Evolutionary conservation across 2,329 filamentous ascomycete species (phyloP), one percentile per base, ranked within the genome.

Genomic region (Ophiostoma novo-ulmi): DNA sequence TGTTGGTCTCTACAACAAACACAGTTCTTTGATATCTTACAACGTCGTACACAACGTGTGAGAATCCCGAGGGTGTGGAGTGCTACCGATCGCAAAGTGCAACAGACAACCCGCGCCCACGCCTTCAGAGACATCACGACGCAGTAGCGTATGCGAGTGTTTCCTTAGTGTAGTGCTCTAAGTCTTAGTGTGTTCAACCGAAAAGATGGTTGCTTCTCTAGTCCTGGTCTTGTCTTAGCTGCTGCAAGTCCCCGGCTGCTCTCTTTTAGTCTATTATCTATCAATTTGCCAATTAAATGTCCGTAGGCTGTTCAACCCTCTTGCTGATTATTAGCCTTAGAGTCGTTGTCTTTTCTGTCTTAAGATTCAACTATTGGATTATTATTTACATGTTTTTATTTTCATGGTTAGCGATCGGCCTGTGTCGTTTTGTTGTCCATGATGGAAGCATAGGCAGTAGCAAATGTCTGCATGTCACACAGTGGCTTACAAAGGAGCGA

Each of bases 111-210:
- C 52, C 52, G 52, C 52, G 17, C 52, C 39, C 61, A 39, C 35
- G 31, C 35, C 14, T 35, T 36, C 31, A 58, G 11, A 55, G 66
- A 68, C 63, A 68, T 71, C 70, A 71, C 70, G 70, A 66, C 70
- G 58, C 41, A 41, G 61, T 71, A 71, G 70, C 70, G 67, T 66
- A 71, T 69, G 70, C 70, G 67, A 52, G 67, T 69, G 44, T 63
- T 58, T 71, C 35, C 63, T 22, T 71, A 71, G 67, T 39, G 38
- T 35, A 68, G 66, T 58, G 65, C 39, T 17, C 26, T 39, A 68
- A 52, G 39, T n/a, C 63, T 39, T 71, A 71, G 67, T 39, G 38
- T 26, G 31, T 20, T n/a, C 58, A 41, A 20, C 66, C 58, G 52
- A 41, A n/a, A 38, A 65, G 63, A 39, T 65, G 63, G 63, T 35